phyloP scores from a whole-genome alignment of 2,329 filamentous ascomycete species.

The Aspergillus alliaceus region DNA sequence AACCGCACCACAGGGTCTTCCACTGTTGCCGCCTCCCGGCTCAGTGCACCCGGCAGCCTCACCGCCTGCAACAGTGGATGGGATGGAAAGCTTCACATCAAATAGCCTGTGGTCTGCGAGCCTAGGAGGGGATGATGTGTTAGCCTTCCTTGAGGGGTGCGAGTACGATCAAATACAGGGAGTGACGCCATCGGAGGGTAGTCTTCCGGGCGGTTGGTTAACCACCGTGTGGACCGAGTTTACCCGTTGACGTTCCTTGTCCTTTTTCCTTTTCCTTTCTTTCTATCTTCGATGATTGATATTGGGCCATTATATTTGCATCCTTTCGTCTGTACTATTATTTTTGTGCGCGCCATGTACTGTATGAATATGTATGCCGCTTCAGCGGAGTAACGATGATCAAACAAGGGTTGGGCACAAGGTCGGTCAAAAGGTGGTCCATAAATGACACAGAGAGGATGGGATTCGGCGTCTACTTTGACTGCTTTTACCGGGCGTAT shows the following conservation, averaged over 20 bases:
- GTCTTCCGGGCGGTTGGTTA: constrained; percentile 36
- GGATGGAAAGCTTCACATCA: constrained; percentile 23
- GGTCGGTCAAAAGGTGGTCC: background rate
- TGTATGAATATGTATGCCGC: constrained; percentile 25
- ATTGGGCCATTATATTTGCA: constrained; percentile 2
- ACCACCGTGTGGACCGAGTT: constrained; percentile 37
- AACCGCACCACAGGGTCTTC: constrained; percentile 30
- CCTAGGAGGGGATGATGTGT: constrained; percentile 38
- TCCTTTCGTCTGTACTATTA: constrained; percentile 28
- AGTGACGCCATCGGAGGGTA: constrained; percentile 30
- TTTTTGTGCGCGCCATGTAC: constrained; percentile 24
- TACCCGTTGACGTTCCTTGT: constrained; percentile 18
- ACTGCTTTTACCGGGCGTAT: constrained; percentile 8
- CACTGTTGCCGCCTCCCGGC: constrained; percentile 38
- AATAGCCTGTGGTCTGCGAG: constrained; percentile 32
- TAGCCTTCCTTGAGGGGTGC: constrained; percentile 38
- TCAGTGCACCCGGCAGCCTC: constrained; percentile 31
- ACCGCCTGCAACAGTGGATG: constrained; percentile 31
- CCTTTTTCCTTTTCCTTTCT: constrained; percentile 1
- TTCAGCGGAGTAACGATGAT: constrained; percentile 14
- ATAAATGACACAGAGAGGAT: background rate
- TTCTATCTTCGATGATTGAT: constrained; percentile 6
- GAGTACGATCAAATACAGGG: constrained; percentile 31
- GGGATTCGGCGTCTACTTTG: constrained; percentile 3
- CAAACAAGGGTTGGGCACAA: constrained; percentile 10